Conservation (phyloP, 2,329 filamentous ascomycete genomes). For the Peltaster fructicola region DNA sequence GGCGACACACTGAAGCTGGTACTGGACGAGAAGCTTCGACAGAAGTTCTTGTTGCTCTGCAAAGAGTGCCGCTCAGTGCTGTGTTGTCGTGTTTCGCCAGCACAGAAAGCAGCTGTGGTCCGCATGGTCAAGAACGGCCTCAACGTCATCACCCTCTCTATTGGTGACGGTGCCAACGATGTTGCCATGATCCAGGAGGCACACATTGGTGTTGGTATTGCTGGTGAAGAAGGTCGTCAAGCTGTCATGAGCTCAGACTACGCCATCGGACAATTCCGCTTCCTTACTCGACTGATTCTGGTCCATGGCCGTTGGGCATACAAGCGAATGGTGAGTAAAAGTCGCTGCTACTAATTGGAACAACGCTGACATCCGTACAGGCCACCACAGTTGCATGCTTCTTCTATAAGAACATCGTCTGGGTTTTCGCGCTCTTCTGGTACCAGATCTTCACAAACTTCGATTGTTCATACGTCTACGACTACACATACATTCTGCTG, state of each 20-base stretch:
- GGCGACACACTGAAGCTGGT: conserved; percentile 84
- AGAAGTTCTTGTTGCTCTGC: conserved; percentile 87
- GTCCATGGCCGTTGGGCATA: conserved; percentile 97
- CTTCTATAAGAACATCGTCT: conserved; percentile 63
- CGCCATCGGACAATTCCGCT: conserved; percentile 85
- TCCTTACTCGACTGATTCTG: conserved; percentile 65
- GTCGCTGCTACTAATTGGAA: too few species aligned
- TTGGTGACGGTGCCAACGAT: conserved; percentile 89
- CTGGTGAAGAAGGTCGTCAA: conserved; percentile 78
- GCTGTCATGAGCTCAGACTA: conserved; percentile 95
- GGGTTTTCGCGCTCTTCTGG: conserved; percentile 95
- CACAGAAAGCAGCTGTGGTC: conserved; percentile 94
- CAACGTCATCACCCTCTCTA: conserved; percentile 87
- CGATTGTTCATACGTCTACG: conserved; percentile 91
- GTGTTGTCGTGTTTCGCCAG: conserved; percentile 91
- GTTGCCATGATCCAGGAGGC: conserved; percentile 97
- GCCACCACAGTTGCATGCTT: too few species aligned
- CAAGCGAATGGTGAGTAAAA: conserved; percentile 68
- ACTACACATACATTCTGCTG: conserved; percentile 92
- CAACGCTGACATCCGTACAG: neutral
- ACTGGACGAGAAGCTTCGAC: conserved; percentile 62
- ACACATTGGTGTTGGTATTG: conserved; percentile 90
- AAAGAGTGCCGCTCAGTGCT: conserved; percentile 94
- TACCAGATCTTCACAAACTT: conserved; percentile 92
- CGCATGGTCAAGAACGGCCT: conserved; percentile 86